These are phyloP conservation scores for Aspergillus olivimuriae DNA, from an alignment of 495 filamentous ascomycete species.

Conservation along the genomic window DNA sequence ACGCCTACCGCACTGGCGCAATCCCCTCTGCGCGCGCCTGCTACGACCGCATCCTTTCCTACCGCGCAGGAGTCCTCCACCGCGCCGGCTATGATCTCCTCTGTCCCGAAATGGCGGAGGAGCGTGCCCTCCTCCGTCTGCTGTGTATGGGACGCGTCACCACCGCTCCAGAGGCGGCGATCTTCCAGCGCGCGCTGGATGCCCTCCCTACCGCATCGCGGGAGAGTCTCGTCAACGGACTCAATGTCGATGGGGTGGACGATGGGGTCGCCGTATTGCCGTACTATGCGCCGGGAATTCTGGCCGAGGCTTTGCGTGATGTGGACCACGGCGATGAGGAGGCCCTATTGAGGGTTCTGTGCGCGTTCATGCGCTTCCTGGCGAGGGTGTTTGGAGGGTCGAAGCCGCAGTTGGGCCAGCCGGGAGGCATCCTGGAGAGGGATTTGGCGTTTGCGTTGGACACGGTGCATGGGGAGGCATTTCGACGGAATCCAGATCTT, in stretches of 20 bases:
- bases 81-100: constrained; percentile 2
- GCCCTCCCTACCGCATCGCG: background rate
- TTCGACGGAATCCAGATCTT: constrained; percentile 12
- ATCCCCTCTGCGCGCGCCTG: constrained; percentile 11
- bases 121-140: constrained; percentile 20
- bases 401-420: constrained; percentile 1
- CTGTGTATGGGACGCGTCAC: constrained; percentile 20
- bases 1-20: constrained; percentile 11
- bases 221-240: constrained; percentile 9
- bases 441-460: constrained; percentile 13
- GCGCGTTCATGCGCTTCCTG: constrained; percentile 16
- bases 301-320: constrained; percentile 7
- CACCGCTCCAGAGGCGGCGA: constrained; percentile 7
- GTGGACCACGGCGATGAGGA: background rate
- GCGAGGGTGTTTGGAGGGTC: constrained; percentile 11
- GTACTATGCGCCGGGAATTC: constrained; percentile 20
- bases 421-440: constrained; percentile 9
- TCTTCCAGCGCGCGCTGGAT: constrained; percentile 9
- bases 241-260: constrained; percentile 18
- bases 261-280: constrained; percentile 19
- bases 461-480: constrained; percentile 7
- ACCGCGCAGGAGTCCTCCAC: constrained; percentile 3
- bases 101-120: background rate
- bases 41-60: constrained; percentile 20
- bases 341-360: background rate